A percentile compares a stretch with the other conserved stretches of the same genome.
Conservation (phyloP, 2,329 filamentous ascomycete species). For the Aspergillus clavatus region DNA sequence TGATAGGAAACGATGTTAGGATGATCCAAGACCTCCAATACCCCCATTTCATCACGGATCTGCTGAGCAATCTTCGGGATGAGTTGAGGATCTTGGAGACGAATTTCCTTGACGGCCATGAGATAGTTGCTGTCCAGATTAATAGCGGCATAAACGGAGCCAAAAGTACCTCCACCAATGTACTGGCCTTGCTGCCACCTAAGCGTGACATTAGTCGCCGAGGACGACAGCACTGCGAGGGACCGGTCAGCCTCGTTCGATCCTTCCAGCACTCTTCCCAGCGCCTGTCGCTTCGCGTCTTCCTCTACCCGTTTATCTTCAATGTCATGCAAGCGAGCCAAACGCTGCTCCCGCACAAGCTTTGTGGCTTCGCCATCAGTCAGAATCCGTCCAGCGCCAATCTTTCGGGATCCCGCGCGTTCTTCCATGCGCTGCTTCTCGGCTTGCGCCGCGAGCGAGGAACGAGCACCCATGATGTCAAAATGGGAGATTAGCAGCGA, state of each 20-base stretch:
- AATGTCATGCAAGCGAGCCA: conserved; percentile 67
- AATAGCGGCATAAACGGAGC: conserved; percentile 94
- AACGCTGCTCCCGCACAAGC: conserved; percentile 69
- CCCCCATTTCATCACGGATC: conserved; percentile 95
- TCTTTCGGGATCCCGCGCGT: conserved; percentile 67
- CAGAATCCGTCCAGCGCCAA: conserved; percentile 68
- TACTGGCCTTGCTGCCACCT: conserved; percentile 99
- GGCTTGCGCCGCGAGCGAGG: conserved; percentile 85
- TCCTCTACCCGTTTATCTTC: conserved; percentile 74
- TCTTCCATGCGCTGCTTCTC: conserved; percentile 86
- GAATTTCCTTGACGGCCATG: conserved; percentile 98
- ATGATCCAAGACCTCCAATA: conserved; percentile 90
- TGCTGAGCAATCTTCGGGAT: conserved; percentile 92
- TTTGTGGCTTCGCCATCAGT: conserved; percentile 82
- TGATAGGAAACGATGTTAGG: conserved; percentile 98
- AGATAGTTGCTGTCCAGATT: conserved; percentile 92
- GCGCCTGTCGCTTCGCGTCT: conserved; percentile 76
- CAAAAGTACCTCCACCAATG: conserved; percentile 93
- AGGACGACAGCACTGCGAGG: conserved; percentile 86
- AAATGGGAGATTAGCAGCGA: conserved; percentile 95
- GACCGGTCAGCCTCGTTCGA: conserved; percentile 95
- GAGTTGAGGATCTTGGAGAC: conserved; percentile 90
- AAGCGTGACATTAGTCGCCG: conserved; percentile 89
- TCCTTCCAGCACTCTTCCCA: conserved; percentile 87
- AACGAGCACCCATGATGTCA: conserved; percentile 96